Evolutionary conservation across 148 eudicot species (phyloP).

Genomic region (Camellia japonica): DNA sequence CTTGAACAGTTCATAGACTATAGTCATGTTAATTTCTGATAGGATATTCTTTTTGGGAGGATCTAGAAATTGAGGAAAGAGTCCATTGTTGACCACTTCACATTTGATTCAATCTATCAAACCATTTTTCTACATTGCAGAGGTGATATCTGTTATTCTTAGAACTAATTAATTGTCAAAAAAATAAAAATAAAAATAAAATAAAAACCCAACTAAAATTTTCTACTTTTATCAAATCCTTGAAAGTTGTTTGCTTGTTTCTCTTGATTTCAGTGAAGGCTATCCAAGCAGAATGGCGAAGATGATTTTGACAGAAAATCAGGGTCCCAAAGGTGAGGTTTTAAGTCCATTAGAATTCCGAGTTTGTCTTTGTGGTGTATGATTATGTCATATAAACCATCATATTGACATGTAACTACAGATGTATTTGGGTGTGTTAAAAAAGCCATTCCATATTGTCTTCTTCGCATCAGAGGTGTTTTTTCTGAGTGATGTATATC

Average conservation of each 20-base stretch:
- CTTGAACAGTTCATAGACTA: neutral
- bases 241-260: neutral
- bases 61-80: neutral
- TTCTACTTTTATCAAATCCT: neutral
- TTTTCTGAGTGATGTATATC: neutral
- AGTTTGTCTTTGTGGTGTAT: neutral
- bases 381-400: neutral
- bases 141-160: too few species aligned
- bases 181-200: too few species aligned
- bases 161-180: neutral
- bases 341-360: neutral
- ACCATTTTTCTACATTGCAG: neutral
- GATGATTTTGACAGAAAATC: conserved; percentile 25
- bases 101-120: neutral
- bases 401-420: neutral
- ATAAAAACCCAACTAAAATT: neutral
- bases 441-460: neutral
- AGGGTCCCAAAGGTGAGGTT: neutral
- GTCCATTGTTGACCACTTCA: neutral
- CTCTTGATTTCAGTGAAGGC: conserved; percentile 33
- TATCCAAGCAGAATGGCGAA: conserved; percentile 41
- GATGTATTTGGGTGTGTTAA: conserved; percentile 5
- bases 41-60: neutral
- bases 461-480: neutral
- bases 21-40: neutral